Evolutionary conservation across 805 yeast genomes (phyloP), one percentile per base, ranked within the genome.

Genomic region (Zygoascus biomembranicola): DNA sequence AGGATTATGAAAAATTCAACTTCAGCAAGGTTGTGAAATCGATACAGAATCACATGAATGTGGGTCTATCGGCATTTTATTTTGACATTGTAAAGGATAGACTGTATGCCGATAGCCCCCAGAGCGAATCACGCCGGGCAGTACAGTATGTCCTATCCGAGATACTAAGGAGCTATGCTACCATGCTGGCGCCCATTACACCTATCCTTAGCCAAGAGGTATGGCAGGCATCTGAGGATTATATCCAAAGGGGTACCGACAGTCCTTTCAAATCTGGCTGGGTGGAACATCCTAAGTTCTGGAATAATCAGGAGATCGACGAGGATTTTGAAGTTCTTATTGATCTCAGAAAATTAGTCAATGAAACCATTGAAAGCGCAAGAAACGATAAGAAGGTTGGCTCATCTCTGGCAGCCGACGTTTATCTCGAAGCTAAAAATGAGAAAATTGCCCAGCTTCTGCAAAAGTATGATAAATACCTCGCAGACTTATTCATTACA

Each of bases 161-260:
- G 46, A 73, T 87, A 13, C 70, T 89, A 16, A 73, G 73, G 44
- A 75, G 81, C 0, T 86, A 89, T 62, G 66, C 81, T n/a, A 77
- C 87, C 0, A 66, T 87, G 1, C 65, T 92, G 53, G 76, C 90
- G 0, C 98, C 99, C 1, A 80, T 94, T 0, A 69, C 85, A 41
- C 99, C 99, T 0, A 66, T 88, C 2, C 71, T 90, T 53, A 77
- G 92, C 0, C 98, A 94, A 68, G 97, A 94, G 63, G 89, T 81
- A 0, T 90, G 97, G 96, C 79, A 80, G 41, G 74, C 75, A 54
- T 62, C 78, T 3, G 82, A 79, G 10, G 56, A 51, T 2, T 58
- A 50, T 18, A 50, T 73, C 41, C 69, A 68, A 1, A 44, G 51
- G 2, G 60, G 63, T 0, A 13, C 32, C 2, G 63, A 53, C 5